Evolutionary conservation across 176 grass and related monocot genomes (phyloP).

Genomic region (Juncus inflexus): DNA sequence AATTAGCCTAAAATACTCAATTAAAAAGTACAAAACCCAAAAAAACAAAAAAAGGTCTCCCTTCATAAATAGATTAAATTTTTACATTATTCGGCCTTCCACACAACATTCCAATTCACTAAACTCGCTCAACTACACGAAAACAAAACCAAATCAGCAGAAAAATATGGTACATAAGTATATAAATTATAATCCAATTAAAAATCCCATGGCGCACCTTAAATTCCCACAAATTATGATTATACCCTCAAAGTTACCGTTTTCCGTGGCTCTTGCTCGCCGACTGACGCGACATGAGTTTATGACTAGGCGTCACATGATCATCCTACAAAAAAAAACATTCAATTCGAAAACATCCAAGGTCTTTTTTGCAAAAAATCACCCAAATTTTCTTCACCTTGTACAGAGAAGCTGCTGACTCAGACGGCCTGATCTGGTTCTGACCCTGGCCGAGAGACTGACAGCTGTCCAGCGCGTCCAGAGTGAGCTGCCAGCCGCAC

Average conservation of each 20-base stretch:
- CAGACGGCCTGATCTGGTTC: slow-evolving; percentile 84
- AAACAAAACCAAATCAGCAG: no score
- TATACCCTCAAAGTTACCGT: slow-evolving; percentile 34
- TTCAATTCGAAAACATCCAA: neutral
- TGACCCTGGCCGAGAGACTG: slow-evolving; percentile 79
- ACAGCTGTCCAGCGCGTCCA: slow-evolving; percentile 75
- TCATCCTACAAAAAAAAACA: slow-evolving; percentile 60
- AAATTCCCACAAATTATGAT: neutral
- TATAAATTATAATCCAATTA: no score
- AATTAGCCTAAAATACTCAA: no score
- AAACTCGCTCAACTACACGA: no score
- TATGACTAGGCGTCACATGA: slow-evolving; percentile 60
- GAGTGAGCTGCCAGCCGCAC: slow-evolving; percentile 85
- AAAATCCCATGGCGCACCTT: no score
- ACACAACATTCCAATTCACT: no score
- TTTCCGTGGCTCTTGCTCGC: slow-evolving; percentile 78
- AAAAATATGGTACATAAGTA: no score
- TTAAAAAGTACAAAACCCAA: no score
- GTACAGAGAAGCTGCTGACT: slow-evolving; percentile 91
- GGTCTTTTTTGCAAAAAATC: neutral
- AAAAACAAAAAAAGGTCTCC: no score
- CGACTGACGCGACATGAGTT: slow-evolving; percentile 51
- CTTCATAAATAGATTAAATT: no score
- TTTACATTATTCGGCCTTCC: slow-evolving; percentile 3
- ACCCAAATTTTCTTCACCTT: slow-evolving; percentile 54